A percentile compares a stretch with the other conserved stretches of the same genome.
Evolutionary conservation across 2,329 filamentous ascomycete species (phyloP).

Genomic region (Emmonsiellopsis sp.): DNA sequence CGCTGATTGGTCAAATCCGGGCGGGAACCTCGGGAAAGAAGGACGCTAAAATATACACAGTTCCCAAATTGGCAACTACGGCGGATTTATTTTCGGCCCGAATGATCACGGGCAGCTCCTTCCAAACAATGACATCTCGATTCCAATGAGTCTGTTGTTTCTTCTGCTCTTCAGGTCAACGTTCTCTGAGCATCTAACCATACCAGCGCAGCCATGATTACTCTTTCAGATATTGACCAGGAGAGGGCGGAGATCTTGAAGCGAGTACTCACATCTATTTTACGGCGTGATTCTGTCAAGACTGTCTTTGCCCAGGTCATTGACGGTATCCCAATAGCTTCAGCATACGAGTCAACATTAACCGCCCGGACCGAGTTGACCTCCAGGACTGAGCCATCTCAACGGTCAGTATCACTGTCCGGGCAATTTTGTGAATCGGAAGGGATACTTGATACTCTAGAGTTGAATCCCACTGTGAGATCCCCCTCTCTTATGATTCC

Average conservation of each 20-base stretch:
- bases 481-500: background rate
- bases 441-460: background rate
- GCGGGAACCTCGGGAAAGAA: no score
- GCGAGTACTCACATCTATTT: background rate
- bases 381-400: background rate
- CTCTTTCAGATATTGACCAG: background rate
- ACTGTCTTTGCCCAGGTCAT: background rate
- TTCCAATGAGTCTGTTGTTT: no score
- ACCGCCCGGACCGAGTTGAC: background rate
- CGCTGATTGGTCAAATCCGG: no score
- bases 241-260: background rate
- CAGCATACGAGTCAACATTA: background rate
- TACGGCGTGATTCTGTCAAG: background rate
- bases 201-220: background rate
- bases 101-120: no score
- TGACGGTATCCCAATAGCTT: background rate
- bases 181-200: no score
- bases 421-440: background rate
- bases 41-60: no score
- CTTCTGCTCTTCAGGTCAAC: no score
- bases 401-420: background rate
- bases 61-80: no score
- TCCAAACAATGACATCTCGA: no score
- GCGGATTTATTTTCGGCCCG: no score
- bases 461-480: background rate